A percentile compares a stretch with the other conserved stretches of the same genome.
Evolutionary conservation across 169 alveolate genomes (phyloP).

Genomic region (Cryptosporidium parvum): DNA sequence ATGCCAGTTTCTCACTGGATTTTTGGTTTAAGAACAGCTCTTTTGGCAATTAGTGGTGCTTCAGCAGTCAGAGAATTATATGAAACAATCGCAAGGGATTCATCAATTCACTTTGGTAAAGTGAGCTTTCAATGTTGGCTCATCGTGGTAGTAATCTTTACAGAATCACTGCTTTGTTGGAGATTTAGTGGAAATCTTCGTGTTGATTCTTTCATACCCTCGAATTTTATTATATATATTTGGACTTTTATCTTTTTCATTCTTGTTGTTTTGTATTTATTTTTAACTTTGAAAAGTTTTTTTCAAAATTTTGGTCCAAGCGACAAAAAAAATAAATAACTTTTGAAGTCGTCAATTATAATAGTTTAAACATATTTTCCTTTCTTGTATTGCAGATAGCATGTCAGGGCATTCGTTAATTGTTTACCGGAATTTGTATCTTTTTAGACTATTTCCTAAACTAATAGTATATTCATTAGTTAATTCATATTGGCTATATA

Average conservation of each 20-base stretch:
- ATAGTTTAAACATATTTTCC: neutral
- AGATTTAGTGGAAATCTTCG: conserved; percentile 46
- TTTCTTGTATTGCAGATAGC: neutral
- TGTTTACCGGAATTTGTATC: neutral
- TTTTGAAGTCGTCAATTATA: neutral
- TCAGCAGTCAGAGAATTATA: conserved; percentile 62
- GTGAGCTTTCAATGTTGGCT: conserved; percentile 49
- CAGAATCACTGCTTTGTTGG: conserved; percentile 73
- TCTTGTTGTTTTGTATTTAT: conserved; percentile 1
- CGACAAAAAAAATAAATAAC: conserved; percentile 5
- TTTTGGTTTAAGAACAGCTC: conserved; percentile 81
- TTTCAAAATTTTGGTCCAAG: neutral
- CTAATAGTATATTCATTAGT: neutral
- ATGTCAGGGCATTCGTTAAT: neutral
- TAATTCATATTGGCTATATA: neutral
- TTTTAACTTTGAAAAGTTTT: conserved; percentile 3
- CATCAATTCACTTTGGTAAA: conserved; percentile 20
- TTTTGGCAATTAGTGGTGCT: conserved; percentile 81
- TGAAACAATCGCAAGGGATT: conserved; percentile 28
- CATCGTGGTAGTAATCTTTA: conserved; percentile 15
- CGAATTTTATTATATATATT: conserved; percentile 22
- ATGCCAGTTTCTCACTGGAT: conserved; percentile 86
- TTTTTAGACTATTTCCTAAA: too few relatives aligned
- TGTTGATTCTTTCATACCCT: conserved; percentile 35
- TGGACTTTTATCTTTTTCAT: conserved; percentile 32